Evolutionary conservation across 805 yeast genomes (phyloP).

Genomic region (Saccharomycopsis sp.): DNA sequence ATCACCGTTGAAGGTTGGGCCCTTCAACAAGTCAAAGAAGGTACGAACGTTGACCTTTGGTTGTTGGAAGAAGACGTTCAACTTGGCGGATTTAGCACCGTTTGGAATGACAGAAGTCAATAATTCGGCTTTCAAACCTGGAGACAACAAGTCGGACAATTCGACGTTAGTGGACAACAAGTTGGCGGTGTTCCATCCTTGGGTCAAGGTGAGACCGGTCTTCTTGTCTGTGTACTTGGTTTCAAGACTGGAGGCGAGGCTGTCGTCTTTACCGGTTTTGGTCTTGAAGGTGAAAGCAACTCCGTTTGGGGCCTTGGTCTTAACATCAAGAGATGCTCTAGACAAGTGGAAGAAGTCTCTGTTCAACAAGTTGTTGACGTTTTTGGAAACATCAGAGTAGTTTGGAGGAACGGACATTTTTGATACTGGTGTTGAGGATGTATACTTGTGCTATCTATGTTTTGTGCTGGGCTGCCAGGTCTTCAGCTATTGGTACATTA

Average conservation of each 20-base stretch:
- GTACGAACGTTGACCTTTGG: conserved; percentile 91
- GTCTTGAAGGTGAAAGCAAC: conserved; percentile 93
- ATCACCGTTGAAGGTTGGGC: conserved; percentile 94
- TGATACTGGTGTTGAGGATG: too few species aligned
- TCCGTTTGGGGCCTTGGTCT: conserved; percentile 94
- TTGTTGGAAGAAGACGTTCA: conserved; percentile 87
- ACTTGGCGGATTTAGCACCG: conserved; percentile 79
- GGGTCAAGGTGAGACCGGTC: conserved; percentile 87
- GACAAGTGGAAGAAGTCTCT: conserved; percentile 90
- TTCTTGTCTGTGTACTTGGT: conserved; percentile 90
- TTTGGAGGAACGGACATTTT: conserved; percentile 72
- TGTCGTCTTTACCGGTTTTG: conserved; percentile 69
- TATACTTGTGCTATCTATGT: neutral
- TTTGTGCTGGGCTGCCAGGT: too few species aligned
- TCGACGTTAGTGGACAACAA: conserved; percentile 88
- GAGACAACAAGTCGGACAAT: conserved; percentile 84
- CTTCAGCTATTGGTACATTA: neutral
- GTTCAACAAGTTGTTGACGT: conserved; percentile 82
- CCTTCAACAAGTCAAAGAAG: conserved; percentile 90
- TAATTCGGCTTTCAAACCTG: conserved; percentile 91
- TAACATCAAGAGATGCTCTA: conserved; percentile 81
- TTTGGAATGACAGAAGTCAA: conserved; percentile 81
- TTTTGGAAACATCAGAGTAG: conserved; percentile 88
- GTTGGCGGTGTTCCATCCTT: conserved; percentile 97
- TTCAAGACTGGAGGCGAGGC: conserved; percentile 84